phyloP scores from a whole-genome alignment of 2,329 filamentous ascomycete genomes.

The Fusarium sp. region DNA sequence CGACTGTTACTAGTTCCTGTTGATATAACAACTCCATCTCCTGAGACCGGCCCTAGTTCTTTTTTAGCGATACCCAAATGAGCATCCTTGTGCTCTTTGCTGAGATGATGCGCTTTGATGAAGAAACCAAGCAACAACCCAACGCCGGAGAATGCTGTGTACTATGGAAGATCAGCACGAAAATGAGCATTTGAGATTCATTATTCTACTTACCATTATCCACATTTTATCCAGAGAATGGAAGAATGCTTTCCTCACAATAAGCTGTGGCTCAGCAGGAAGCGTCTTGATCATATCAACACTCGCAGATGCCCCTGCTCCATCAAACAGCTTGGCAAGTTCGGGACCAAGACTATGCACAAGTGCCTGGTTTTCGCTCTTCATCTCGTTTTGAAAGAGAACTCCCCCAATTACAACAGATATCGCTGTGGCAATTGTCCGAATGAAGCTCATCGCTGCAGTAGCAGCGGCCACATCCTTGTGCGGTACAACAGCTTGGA shows the following conservation, averaged over 20 bases:
- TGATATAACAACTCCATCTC: background rate
- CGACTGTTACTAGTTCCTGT: background rate
- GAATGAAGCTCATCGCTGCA: constrained; percentile 70
- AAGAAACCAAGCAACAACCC: constrained; percentile 35
- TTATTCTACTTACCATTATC: constrained; percentile 42
- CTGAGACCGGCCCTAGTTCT: rapidly evolving
- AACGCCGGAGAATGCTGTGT: constrained; percentile 28
- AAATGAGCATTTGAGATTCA: no score
- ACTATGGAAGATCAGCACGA: constrained; percentile 16
- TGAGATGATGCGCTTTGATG: constrained; percentile 38
- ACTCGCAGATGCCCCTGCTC: constrained; percentile 66
- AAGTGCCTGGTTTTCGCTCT: constrained; percentile 58
- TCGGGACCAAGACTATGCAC: constrained; percentile 58
- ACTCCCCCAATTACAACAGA: constrained; percentile 76
- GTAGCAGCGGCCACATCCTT: constrained; percentile 72
- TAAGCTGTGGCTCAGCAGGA: constrained; percentile 24
- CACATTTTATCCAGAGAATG: constrained; percentile 42
- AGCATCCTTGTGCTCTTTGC: constrained; percentile 35
- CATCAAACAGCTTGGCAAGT: constrained; percentile 61
- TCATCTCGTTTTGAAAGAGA: constrained; percentile 77
- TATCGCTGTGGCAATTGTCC: constrained; percentile 72
- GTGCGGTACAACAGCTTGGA: constrained; percentile 70
- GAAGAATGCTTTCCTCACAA: constrained; percentile 43
- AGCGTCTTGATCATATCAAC: constrained; percentile 59
- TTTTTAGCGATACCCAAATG: constrained; percentile 26